Base-by-base conservation (phyloP, 352 stramenopile genomes). In the Phytophthora quininea region DNA sequence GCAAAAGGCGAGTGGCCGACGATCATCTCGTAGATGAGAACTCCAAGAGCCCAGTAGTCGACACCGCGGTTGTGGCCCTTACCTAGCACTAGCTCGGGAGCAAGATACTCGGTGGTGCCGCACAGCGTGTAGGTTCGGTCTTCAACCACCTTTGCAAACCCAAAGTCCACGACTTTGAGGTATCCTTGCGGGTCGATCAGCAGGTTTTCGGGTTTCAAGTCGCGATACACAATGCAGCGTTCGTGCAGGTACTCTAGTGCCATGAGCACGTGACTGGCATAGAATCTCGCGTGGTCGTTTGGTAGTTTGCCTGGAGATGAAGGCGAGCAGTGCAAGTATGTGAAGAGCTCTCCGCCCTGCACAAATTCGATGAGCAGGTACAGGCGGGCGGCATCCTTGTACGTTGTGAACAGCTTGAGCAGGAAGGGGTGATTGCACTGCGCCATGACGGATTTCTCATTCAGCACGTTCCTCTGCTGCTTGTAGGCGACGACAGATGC, bases 341-440 rank as follows among this genome's bases (percentile, higher is more conserved):
- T 96, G 79, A 98, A 99, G n/a, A 99, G 79, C 66, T 99, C 97
- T 38, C 97, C 97, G 61, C 83, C 83, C 60, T 91, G 83, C 11
- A 90, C 81, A 54, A 91, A 91, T 58, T 99, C 96, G 48, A 98
- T 92, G 48, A 99, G 79, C 84, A 99, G 96, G 73, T 98, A 99
- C 33, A 99, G 76, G 59, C 88, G 76, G 35, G 93, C 78, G 30
- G 86, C 70, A 64, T 98, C 96, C 80, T 99, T 97, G 74, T 97
- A 99, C 2, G 97, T 99, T 47, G 87, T 85, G 56, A 97, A 87
- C 24, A 99, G 82, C 67, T 97, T 96, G 37, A 99, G 87, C 62
- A 99, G 92, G 73, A 99, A 99, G n/a, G 97, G 96, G 74, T 99
- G 97, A 66, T 98, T 84, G 67, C 97, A 96, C 52, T 83, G 88